Evolutionary conservation across 2,329 filamentous ascomycete genomes (phyloP).

Genomic region (Fusarium tanahbumbuense): DNA sequence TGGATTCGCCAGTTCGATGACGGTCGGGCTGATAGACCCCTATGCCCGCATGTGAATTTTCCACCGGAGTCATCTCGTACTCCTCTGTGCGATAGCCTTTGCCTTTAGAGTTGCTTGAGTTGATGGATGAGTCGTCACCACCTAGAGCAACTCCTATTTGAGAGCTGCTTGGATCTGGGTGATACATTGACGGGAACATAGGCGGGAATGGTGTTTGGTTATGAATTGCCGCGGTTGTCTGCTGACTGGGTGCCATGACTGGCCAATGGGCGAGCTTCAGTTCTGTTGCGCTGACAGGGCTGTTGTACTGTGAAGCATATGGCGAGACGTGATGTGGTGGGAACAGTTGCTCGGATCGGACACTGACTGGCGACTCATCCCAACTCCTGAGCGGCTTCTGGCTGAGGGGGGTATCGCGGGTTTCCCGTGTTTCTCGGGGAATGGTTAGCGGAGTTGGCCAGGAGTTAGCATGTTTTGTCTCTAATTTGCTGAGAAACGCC

Average conservation of each 20-base stretch:
- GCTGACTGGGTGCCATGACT: not conserved
- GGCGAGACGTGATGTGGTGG: not conserved
- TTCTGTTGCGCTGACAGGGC: conserved; percentile 7
- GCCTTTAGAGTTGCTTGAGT: conserved; percentile 1
- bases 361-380: not conserved
- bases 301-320: conserved; percentile 1
- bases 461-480: not conserved
- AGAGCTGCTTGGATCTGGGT: conserved; percentile 1
- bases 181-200: conserved; percentile 8
- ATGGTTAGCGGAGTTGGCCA: not conserved
- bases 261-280: conserved; percentile 7
- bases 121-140: conserved; percentile 6
- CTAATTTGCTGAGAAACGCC: too few species aligned
- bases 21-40: not conserved
- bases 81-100: not conserved
- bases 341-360: conserved; percentile 1
- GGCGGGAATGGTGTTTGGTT: not conserved
- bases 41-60: not conserved
- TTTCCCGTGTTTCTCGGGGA: not conserved
- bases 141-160: conserved; percentile 9
- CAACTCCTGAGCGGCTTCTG: not conserved
- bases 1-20: conserved; percentile 6
- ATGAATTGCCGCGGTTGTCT: not conserved
- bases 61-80: conserved; percentile 11
- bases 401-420: not conserved